Base-by-base conservation (phyloP, 331 rosid species). In the Malus hybrid region DNA sequence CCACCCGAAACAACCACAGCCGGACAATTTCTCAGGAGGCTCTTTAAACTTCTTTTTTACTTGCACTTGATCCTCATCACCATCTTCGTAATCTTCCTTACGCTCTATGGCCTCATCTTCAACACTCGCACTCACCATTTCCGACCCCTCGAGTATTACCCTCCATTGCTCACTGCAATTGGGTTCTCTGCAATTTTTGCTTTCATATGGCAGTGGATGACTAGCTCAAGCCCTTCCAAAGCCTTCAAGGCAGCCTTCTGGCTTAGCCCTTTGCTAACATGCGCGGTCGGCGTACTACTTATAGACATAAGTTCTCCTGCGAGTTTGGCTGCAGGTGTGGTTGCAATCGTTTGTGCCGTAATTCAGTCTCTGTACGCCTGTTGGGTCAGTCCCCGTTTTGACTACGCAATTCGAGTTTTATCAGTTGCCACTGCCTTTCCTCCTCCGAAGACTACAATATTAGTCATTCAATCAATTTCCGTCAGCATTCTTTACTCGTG, bases 251-350 rank as follows among this genome's bases (percentile, higher is more conserved):
- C 73, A 19, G 85, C 86, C 79, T 89, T 93, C 76, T 91, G 91
- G 93, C 61, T 89, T 2, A 71, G 85, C 82, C 97, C 92, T 4
- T 18, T 86, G 50, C 84, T 89, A 44, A 91, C 90, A 19, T 81
- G 70, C 5, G 80, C 88, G 36, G 72, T 79, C 24, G 91, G 88
- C 0, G 19, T 84, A 73, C 60, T 85, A 65, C 80, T 90, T 27
- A 20, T 91, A 55, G 52, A 29, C 56, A 74, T 88, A 15, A 82
- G 83, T 54, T 78, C 97, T 52, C 54, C 82, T 1, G 62, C 39
- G 4, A 76, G 88, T 57, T 81, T 89, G 19, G 83, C 76, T 19
- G 80, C 56, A 10, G 98, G 93, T 10, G 65, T 69, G 3, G 3
- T 82, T 82, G 80, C 83, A 34, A 33, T 89, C 29, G 50, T 86